phyloP scores from a whole-genome alignment of 495 filamentous ascomycete genomes.

The Stereocaulon alpinum region DNA sequence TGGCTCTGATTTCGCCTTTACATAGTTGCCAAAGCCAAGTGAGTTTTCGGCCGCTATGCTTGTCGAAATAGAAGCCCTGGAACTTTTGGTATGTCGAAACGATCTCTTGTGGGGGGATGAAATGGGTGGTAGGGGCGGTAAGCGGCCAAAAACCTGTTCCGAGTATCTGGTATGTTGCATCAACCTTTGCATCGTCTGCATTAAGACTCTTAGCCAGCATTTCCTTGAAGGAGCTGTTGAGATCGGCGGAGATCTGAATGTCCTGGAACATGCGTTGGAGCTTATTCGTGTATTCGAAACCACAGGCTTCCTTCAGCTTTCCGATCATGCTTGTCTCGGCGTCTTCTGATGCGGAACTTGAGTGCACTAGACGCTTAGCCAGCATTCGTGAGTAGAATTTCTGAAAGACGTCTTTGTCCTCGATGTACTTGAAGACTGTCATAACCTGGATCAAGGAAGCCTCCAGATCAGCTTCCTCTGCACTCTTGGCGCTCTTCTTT shows the following conservation, averaged over 20 bases:
- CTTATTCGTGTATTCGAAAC: slow-evolving; percentile 99
- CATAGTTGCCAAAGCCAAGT: slow-evolving; percentile 98
- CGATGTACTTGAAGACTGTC: slow-evolving; percentile 99
- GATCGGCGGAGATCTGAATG: slow-evolving; percentile 95
- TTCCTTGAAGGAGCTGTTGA: slow-evolving; percentile 76
- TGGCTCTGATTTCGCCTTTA: slow-evolving; percentile 89
- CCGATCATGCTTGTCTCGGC: slow-evolving; percentile 99
- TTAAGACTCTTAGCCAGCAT: slow-evolving; percentile 53
- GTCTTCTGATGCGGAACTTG: slow-evolving; percentile 89
- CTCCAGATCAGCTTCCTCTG: slow-evolving; percentile 89
- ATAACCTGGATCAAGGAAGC: slow-evolving; percentile 89
- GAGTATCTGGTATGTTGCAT: slow-evolving; percentile 75
- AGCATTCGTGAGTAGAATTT: slow-evolving; percentile 98
- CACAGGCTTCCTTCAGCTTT: slow-evolving; percentile 97
- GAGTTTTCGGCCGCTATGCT: slow-evolving; percentile 91
- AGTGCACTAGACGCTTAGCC: slow-evolving; percentile 87
- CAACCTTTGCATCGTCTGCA: slow-evolving; percentile 53
- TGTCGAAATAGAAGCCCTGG: slow-evolving; percentile 82
- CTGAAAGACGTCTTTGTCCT: slow-evolving; percentile 99
- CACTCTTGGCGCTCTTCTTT: slow-evolving; percentile 81
- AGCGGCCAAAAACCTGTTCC: slow-evolving; percentile 98
- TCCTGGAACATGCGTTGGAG: slow-evolving; percentile 99
- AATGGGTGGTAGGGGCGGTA: slow-evolving; percentile 69
- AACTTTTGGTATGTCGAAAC: slow-evolving; percentile 81
- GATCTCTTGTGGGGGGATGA: slow-evolving; percentile 77